A percentile compares a stretch with the other conserved stretches of the same genome.
phyloP scores from a whole-genome alignment of 495 filamentous ascomycete genomes.

The Penicillium cataractarum region DNA sequence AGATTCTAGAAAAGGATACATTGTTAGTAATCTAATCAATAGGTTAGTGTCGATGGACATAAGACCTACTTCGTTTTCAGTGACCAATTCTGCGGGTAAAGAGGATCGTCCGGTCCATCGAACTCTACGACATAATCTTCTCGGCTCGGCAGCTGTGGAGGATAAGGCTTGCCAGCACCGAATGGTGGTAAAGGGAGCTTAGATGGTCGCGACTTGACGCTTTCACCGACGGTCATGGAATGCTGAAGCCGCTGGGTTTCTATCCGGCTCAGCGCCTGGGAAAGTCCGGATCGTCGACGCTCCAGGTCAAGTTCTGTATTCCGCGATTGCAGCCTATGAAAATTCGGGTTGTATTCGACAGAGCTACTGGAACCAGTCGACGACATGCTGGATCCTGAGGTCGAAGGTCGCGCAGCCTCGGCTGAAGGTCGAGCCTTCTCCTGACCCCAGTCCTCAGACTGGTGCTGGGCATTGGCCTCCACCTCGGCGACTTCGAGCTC shows the following conservation, averaged over 20 bases:
- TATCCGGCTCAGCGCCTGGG: slow-evolving; percentile 72
- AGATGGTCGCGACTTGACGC: slow-evolving; percentile 38
- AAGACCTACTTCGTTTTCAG: slow-evolving; percentile 65
- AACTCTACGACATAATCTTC: slow-evolving; percentile 60
- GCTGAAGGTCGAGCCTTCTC: slow-evolving; percentile 21
- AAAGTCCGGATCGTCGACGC: slow-evolving; percentile 48
- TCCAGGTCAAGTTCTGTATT: slow-evolving; percentile 72
- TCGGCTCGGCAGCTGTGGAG: slow-evolving; percentile 60
- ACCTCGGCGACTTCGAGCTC: slow-evolving; percentile 19
- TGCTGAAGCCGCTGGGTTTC: slow-evolving; percentile 52
- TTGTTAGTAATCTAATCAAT: not conserved
- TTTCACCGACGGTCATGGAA: slow-evolving; percentile 41
- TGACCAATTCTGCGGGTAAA: slow-evolving; percentile 83
- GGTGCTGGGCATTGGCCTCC: slow-evolving; percentile 19
- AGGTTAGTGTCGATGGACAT: not conserved
- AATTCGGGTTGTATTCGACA: slow-evolving; percentile 31
- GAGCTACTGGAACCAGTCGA: slow-evolving; percentile 36
- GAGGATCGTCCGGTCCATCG: slow-evolving; percentile 70
- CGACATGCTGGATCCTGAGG: slow-evolving; percentile 29
- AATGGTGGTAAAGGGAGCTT: slow-evolving; percentile 51
- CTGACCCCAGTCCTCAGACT: slow-evolving; percentile 10
- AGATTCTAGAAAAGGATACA: slow-evolving; percentile 17
- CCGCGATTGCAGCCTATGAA: slow-evolving; percentile 38
- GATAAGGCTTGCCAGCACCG: slow-evolving; percentile 78
- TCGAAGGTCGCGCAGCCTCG: slow-evolving; percentile 18